Conservation (phyloP, 495 filamentous ascomycete species). For the Talaromyces trachyspermus region DNA sequence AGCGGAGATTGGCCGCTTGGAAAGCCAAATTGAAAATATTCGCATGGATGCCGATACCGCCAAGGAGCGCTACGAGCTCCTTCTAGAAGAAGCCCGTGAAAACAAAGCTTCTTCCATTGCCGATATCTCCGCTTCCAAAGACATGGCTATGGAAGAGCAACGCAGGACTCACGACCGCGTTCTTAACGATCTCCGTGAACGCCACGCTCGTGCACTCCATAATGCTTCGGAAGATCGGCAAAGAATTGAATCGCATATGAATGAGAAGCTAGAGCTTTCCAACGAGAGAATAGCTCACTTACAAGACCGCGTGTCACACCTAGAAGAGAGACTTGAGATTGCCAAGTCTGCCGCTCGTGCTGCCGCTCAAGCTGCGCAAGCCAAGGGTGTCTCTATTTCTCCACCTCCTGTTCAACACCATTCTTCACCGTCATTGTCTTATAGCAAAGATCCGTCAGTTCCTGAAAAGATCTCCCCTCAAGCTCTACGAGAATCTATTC, state of each 20-base stretch:
- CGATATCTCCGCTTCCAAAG: constrained; percentile 52
- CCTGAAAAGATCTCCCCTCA: constrained; percentile 88
- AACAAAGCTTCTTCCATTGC: constrained; percentile 42
- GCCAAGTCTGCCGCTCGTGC: constrained; percentile 84
- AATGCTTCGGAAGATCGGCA: constrained; percentile 67
- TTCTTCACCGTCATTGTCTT: constrained; percentile 37
- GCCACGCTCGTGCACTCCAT: constrained; percentile 65
- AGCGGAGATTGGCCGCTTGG: constrained; percentile 57
- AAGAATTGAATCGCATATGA: constrained; percentile 56
- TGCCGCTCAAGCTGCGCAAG: constrained; percentile 75
- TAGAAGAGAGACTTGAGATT: constrained; percentile 86
- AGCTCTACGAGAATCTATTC: constrained; percentile 88
- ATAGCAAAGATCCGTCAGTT: constrained; percentile 40
- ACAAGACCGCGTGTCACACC: constrained; percentile 69
- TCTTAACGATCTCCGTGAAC: constrained; percentile 51
- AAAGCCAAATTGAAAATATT: constrained; percentile 62
- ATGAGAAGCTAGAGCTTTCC: constrained; percentile 66
- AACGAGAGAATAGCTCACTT: constrained; percentile 73
- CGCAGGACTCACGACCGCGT: constrained; percentile 64
- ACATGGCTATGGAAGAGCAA: constrained; percentile 59
- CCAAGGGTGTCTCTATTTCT: constrained; percentile 33
- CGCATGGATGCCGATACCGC: constrained; percentile 66
- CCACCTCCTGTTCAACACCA: constrained; percentile 24
- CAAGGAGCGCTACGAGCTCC: constrained; percentile 64
- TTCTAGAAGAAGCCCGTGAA: constrained; percentile 66